Percentiles rank a stretch among this genome's conserved stretches.
phyloP scores from a whole-genome alignment of 345 rosid species.

The Linum lewisii region DNA sequence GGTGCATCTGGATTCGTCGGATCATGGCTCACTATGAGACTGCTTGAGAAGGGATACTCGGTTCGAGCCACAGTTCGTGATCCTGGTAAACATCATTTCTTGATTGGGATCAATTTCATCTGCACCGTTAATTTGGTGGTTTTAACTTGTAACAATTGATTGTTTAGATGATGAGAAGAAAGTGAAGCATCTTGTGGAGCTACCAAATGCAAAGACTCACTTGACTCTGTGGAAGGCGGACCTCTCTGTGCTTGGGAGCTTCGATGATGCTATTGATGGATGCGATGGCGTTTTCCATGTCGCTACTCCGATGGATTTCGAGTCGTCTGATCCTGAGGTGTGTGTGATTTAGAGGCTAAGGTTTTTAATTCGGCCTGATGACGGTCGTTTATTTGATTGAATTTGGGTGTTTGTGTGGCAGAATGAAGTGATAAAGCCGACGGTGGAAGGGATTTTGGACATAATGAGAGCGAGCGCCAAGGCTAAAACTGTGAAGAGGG shows the following conservation, averaged over 20 bases:
- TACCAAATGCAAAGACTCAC: conserved; percentile 58
- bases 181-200: conserved; percentile 67
- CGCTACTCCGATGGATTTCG: conserved; percentile 96
- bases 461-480: conserved; percentile 69
- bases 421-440: conserved; percentile 91
- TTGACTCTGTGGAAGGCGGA: conserved; percentile 83
- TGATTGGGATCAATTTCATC: no score
- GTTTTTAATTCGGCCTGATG: no score
- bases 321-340: conserved; percentile 86
- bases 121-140: background rate
- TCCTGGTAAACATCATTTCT: no score
- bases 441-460: conserved; percentile 57
- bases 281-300: conserved; percentile 86
- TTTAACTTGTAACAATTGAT: background rate
- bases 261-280: conserved; percentile 58
- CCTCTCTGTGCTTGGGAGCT: conserved; percentile 61
- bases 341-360: no score
- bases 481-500: conserved; percentile 52
- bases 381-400: no score
- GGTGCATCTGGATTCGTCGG: conserved; percentile 89
- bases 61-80: conserved; percentile 90
- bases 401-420: no score
- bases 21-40: conserved; percentile 86
- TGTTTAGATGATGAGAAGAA: conserved; percentile 55
- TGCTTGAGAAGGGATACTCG: conserved; percentile 58